Evolutionary conservation across 768 basidiomycete genomes (phyloP), one percentile per base, ranked within the genome.

Genomic region (Termitomyces sp.): DNA sequence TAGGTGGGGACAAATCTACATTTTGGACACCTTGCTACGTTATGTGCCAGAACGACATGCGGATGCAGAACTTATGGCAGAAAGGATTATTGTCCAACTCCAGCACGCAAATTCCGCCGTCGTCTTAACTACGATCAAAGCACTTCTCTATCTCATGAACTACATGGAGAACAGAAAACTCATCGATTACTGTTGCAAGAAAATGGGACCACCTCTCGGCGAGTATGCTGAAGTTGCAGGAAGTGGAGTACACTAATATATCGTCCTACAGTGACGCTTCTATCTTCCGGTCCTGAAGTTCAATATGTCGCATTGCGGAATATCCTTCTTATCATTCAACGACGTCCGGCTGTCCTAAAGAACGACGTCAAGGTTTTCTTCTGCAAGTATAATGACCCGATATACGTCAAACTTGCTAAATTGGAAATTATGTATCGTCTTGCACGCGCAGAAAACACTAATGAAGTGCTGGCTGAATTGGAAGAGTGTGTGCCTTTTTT

Each of bases 321-420:
- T 68, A 98, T 99, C 68, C 80, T 98, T 50, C 82, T 99, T 49
- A 97, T 99, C 69, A 95, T 99, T 61, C 97, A 98, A 75, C 84
- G 96, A 49, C 82, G 97, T 32, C 94, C 97, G 3, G 73, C 86
- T 13, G 92, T 99, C 33, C 77, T 99, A 43, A 91, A 91, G 73
- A 97, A 97, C 73, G 97, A 98, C 68, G 96, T 99, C 67, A 94
- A 94, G 66, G 95, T 98, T 14, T 98, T 99, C 75, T 99, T 99
- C 75, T 98, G 94, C 89, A 98, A 99, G 73, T 99, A 98, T 72
- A 98, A 98, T 70, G 97, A 98, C 66, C 97, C 97, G 2, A 97
- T 98, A 64, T 99, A 98, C 70, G 93, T 98, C 70, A 98, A 99
- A 70, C 80, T 99, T 32, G 96, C 95, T 51, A 98, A 99, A 66